Conservation (phyloP, 1,139 yeast species). For the Scheffersomyces lignicola region DNA sequence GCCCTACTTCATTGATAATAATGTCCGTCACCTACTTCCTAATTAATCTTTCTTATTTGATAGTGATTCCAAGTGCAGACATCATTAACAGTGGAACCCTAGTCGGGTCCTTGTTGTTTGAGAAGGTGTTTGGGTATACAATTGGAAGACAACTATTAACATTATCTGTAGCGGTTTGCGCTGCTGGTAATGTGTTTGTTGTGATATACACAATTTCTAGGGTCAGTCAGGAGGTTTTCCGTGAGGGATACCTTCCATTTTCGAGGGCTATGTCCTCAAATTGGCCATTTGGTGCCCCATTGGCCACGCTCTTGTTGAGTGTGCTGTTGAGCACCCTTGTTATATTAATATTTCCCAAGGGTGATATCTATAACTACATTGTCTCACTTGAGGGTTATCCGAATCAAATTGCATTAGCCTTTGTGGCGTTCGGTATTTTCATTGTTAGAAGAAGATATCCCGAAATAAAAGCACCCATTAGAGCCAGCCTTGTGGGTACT, state of each 20-base stretch:
- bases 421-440: constrained; percentile 54
- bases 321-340: constrained; percentile 35
- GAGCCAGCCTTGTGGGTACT: constrained; percentile 49
- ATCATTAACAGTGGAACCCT: constrained; percentile 55
- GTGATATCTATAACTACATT: constrained; percentile 77
- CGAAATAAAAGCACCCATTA: constrained; percentile 47
- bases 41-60: constrained; percentile 57
- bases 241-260: constrained; percentile 63
- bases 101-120: constrained; percentile 58
- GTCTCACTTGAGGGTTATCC: constrained; percentile 77
- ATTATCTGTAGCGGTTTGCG: constrained; percentile 55
- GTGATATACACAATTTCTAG: constrained; percentile 60
- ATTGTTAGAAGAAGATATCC: constrained; percentile 49
- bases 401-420: constrained; percentile 47
- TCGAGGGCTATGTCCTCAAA: constrained; percentile 54
- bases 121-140: constrained; percentile 52
- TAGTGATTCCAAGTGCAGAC: constrained; percentile 54
- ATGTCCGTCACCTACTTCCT: constrained; percentile 52
- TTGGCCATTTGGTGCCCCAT: constrained; percentile 58
- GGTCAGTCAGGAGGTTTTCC: constrained; percentile 62
- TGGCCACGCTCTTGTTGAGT: constrained; percentile 45
- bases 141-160: constrained; percentile 57
- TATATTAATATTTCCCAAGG: constrained; percentile 68
- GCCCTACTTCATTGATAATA: constrained; percentile 52
- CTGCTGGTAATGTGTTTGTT: constrained; percentile 65